Conservation (phyloP, 2,329 filamentous ascomycete genomes). For the Pseudogymnoascus sp. region DNA sequence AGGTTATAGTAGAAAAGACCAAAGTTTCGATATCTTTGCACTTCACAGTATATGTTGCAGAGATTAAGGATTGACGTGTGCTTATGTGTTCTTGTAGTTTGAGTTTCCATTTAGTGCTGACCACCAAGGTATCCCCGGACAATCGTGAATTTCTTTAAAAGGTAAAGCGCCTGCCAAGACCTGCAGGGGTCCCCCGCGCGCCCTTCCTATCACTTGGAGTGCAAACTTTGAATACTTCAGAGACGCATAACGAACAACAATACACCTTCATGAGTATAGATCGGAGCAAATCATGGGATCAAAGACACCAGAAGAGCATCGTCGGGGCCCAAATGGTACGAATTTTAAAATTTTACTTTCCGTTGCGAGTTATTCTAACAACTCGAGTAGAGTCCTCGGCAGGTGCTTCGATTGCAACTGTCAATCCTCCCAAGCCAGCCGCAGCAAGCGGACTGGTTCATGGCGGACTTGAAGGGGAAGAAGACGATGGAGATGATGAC, state of each 20-base stretch:
- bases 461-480: not conserved
- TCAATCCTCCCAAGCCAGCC: constrained; percentile 1
- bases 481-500: constrained; percentile 23
- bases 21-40: not conserved
- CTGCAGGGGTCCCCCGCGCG: not conserved
- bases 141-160: not conserved
- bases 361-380: not conserved
- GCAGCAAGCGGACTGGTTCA: not conserved
- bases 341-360: not conserved
- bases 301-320: constrained; percentile 2
- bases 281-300: not conserved
- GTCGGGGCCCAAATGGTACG: constrained; percentile 2
- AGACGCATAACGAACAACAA: not conserved
- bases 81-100: not conserved
- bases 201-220: not conserved
- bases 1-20: not conserved
- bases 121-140: not conserved
- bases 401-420: not conserved
- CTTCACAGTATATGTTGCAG: not conserved
- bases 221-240: not conserved
- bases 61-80: not conserved
- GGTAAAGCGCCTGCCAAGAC: not conserved
- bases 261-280: not conserved
- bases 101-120: not conserved
- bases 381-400: not conserved